Base-by-base conservation (phyloP, 202 grass and related monocot genomes). In the Digitaria exilis region DNA sequence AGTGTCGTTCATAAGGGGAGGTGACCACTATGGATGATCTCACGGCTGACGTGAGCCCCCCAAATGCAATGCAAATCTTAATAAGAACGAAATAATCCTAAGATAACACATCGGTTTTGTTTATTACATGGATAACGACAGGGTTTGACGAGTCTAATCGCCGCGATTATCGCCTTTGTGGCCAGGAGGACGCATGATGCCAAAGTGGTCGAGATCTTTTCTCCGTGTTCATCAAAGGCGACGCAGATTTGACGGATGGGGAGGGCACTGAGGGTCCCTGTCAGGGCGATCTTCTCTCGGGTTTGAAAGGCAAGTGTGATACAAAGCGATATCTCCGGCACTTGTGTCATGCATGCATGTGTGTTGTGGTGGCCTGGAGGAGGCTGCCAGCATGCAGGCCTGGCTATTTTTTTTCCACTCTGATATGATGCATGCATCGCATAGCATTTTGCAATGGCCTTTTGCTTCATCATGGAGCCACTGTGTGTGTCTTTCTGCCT, bases 391-490 rank as follows among this genome's bases (percentile, higher is more conserved):
- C 14, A 14, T n/a, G 59, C 59, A 26, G 25, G 13, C 59, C 26
- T 62, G 2, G 26, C 26, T n/a, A 8, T 42, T n/a, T 59, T 34
- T 42, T 80, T 69, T 70, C 76, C 76, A 50, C 41, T 42, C 16
- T 18, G 56, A 62, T 77, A 14, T 44, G 49, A 67, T 79, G 19
- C 44, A 25, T 79, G 76, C 76, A 51, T 28, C 31, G 59, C 76
- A 15, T 45, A 9, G n/a, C 65, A 43, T 43, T 19, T 49, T 37
- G 71, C 50, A 5, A 39, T 63, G 59, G 43, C 62, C 63, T 29
- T 80, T 69, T 65, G 77, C 60, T 67, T 42, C 63, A 42, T 68
- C 77, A 68, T 55, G 30, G 45, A 80, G 77, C 32, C 63, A 68
- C 63, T 41, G n/a, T 64, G 15, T 26, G 4, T 71, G 48, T 43